Conservation (phyloP, 805 yeast genomes). For the Torulaspora delbrueckii region DNA sequence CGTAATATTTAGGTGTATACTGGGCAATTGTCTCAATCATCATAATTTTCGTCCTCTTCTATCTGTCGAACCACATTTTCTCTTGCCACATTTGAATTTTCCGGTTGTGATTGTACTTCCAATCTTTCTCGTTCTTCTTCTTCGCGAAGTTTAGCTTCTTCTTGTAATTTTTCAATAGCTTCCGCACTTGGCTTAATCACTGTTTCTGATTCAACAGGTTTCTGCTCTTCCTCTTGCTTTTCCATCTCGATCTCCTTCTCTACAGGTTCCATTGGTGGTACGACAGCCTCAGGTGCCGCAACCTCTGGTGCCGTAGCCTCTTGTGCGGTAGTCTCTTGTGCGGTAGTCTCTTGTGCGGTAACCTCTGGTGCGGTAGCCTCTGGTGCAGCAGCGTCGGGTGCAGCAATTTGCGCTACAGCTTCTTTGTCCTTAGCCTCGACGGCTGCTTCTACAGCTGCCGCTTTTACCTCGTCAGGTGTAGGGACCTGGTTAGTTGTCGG, state of each 20-base stretch:
- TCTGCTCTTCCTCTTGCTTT: neutral
- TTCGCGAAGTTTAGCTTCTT: conserved; percentile 39
- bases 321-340: too few relatives aligned
- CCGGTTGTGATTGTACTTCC: conserved; percentile 9
- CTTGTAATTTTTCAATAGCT: conserved; percentile 38
- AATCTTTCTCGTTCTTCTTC: conserved; percentile 31
- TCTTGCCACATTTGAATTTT: conserved; percentile 10
- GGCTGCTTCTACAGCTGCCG: conserved; percentile 4
- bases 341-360: too few relatives aligned
- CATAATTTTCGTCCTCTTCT: conserved; percentile 45
- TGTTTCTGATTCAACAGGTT: conserved; percentile 13
- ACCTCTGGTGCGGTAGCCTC: neutral
- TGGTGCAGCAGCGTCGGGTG: neutral
- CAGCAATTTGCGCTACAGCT: neutral
- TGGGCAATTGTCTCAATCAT: conserved; percentile 30
- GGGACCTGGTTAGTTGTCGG: conserved; percentile 1
- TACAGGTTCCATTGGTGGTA: neutral
- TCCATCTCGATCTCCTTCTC: neutral
- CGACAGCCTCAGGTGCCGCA: neutral
- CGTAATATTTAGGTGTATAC: neutral
- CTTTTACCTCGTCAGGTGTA: neutral
- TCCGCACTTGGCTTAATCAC: conserved; percentile 36
- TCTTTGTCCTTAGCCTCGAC: conserved; percentile 8
- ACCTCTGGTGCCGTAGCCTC: neutral
- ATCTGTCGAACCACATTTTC: conserved; percentile 37